These are phyloP conservation scores for Aspergillus luchuensis DNA, from an alignment of 2,329 filamentous ascomycete species.

Conservation along the genomic window DNA sequence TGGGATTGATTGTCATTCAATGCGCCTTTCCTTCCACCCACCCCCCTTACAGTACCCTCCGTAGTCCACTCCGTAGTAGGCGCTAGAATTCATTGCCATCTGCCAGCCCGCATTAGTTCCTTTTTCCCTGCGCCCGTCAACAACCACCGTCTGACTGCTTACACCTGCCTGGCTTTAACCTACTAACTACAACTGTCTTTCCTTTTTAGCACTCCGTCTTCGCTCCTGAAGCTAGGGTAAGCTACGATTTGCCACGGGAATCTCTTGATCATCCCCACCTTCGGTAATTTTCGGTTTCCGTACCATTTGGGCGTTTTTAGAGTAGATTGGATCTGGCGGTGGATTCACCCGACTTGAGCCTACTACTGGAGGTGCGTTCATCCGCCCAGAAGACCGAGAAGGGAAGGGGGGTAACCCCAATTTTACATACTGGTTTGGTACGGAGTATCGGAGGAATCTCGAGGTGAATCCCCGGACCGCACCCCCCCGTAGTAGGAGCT, in stretches of 20 bases:
- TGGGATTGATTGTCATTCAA: background rate
- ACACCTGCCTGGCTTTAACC: background rate
- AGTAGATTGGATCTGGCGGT: background rate
- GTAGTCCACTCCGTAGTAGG: background rate
- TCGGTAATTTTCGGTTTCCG: conserved; percentile 18
- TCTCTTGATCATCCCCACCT: conserved; percentile 19
- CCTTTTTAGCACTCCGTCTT: background rate
- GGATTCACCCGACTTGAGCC: background rate
- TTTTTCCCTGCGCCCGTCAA: conserved; percentile 4
- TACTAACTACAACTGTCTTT: background rate
- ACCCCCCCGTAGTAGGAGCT: conserved; percentile 22
- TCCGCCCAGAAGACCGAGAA: background rate
- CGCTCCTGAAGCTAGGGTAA: conserved; percentile 6
- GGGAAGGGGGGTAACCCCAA: background rate
- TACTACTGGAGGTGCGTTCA: background rate
- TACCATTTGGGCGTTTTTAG: background rate
- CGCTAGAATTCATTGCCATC: conserved; percentile 5
- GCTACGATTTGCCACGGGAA: conserved; percentile 26
- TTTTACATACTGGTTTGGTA: conserved; percentile 1
- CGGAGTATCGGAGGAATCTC: conserved; percentile 26
- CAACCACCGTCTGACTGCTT: background rate
- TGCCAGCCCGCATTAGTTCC: conserved; percentile 6
- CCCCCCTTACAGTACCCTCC: background rate
- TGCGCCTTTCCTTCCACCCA: background rate
- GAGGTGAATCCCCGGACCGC: conserved; percentile 23